These are phyloP conservation scores for Leccinum angustisporum DNA, from an alignment of 1,284 basidiomycete species.

Conservation along the genomic window DNA sequence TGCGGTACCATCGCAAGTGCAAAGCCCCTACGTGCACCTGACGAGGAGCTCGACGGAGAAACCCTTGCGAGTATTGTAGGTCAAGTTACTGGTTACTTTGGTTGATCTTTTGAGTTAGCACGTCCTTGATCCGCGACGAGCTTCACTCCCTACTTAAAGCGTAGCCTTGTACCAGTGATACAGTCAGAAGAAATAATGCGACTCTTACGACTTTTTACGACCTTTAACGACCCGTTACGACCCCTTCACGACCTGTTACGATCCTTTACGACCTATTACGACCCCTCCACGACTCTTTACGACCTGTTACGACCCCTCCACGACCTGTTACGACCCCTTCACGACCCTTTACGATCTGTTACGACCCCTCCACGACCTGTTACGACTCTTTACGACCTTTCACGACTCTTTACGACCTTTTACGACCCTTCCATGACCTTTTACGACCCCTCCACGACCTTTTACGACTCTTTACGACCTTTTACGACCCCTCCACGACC, in stretches of 20 bases:
- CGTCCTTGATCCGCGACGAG: background rate
- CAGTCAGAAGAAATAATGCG: background rate
- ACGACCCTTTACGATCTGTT: no score
- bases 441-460: no score
- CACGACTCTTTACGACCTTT: no score
- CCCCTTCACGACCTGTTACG: background rate
- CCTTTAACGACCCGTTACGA: no score
- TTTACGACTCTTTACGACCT: no score
- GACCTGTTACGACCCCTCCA: no score
- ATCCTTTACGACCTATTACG: background rate
- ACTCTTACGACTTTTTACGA: background rate
- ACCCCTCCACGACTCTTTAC: no score
- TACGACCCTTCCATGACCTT: no score
- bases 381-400: no score
- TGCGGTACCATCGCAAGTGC: conserved; percentile 4
- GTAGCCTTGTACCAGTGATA: background rate
- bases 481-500: no score
- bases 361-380: no score
- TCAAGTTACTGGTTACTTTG: background rate
- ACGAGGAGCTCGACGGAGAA: conserved; percentile 8
- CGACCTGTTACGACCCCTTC: no score
- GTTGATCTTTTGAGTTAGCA: background rate
- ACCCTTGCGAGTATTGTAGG: conserved; percentile 24
- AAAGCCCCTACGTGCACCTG: conserved; percentile 18
- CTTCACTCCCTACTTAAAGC: background rate